phyloP scores from a whole-genome alignment of 176 grass and related monocot genomes.

The Aegilops longissima region DNA sequence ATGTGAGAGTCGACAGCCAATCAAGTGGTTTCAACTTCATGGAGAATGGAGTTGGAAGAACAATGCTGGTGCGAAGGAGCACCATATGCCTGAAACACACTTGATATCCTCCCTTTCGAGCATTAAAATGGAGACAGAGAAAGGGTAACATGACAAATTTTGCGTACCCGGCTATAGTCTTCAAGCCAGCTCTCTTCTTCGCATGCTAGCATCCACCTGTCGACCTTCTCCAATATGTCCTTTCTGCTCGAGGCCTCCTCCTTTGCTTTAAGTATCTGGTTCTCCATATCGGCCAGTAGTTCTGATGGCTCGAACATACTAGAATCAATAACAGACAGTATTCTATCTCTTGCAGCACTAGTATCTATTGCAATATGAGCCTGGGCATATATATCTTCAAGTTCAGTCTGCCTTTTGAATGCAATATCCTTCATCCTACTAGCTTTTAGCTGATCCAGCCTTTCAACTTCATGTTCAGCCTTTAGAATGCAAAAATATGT shows the following conservation, averaged over 20 bases:
- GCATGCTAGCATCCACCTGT: slow-evolving; percentile 86
- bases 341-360: slow-evolving; percentile 66
- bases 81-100: neutral
- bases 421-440: slow-evolving; percentile 96
- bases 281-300: slow-evolving; percentile 84
- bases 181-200: slow-evolving; percentile 99
- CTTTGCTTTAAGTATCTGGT: slow-evolving; percentile 80
- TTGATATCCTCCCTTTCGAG: neutral
- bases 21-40: neutral
- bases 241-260: slow-evolving; percentile 84
- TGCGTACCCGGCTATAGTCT: slow-evolving; percentile 79
- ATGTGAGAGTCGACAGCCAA: neutral
- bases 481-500: slow-evolving; percentile 34
- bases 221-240: slow-evolving; percentile 91
- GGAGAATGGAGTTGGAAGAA: neutral
- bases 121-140: slow-evolving; percentile 7
- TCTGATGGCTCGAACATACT: slow-evolving; percentile 77
- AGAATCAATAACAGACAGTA: slow-evolving; percentile 73
- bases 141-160: slow-evolving; percentile 11
- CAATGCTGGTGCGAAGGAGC: neutral
- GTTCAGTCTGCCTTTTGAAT: slow-evolving; percentile 78
- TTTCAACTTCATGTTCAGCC: slow-evolving; percentile 78
- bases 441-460: slow-evolving; percentile 86
- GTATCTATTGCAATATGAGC: slow-evolving; percentile 70
- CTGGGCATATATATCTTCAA: slow-evolving; percentile 85